phyloP scores from a whole-genome alignment of 768 basidiomycete species.

The Serendipita sp. region DNA sequence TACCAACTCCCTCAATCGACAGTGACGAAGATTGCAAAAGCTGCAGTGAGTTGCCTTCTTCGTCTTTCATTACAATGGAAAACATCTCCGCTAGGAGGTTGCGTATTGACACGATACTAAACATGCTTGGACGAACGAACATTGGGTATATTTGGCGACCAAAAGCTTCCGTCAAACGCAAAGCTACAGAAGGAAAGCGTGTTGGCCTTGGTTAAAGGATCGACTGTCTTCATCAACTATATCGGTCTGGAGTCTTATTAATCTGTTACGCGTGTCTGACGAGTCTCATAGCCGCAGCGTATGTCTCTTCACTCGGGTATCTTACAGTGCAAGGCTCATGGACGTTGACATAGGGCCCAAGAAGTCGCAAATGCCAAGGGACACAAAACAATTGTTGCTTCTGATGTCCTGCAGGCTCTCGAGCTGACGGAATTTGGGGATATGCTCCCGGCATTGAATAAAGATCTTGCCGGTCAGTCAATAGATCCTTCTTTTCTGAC shows the following conservation, averaged over 20 bases:
- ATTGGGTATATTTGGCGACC: constrained; percentile 17
- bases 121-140: not conserved
- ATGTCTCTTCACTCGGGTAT: constrained; percentile 13
- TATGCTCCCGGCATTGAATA: constrained; percentile 38
- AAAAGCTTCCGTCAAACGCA: constrained; percentile 56
- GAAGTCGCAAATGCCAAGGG: constrained; percentile 73
- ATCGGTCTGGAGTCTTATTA: constrained; percentile 39
- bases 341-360: constrained; percentile 45
- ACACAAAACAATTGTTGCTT: constrained; percentile 77
- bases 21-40: constrained; percentile 73
- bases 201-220: constrained; percentile 67
- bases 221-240: constrained; percentile 92
- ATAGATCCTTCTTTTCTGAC: not conserved
- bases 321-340: not conserved
- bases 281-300: constrained; percentile 29
- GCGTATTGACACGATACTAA: too few relatives aligned
- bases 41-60: constrained; percentile 37
- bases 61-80: not conserved
- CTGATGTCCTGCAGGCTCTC: constrained; percentile 78
- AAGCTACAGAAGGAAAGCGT: constrained; percentile 87
- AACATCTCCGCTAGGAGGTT: not conserved
- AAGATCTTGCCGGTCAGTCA: constrained; percentile 44
- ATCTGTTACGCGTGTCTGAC: constrained; percentile 5
- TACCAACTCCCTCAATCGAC: constrained; percentile 75
- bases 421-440: constrained; percentile 66